Evolutionary conservation across 2,329 filamentous ascomycete species (phyloP).

Genomic region (Trichoderma hamatum): DNA sequence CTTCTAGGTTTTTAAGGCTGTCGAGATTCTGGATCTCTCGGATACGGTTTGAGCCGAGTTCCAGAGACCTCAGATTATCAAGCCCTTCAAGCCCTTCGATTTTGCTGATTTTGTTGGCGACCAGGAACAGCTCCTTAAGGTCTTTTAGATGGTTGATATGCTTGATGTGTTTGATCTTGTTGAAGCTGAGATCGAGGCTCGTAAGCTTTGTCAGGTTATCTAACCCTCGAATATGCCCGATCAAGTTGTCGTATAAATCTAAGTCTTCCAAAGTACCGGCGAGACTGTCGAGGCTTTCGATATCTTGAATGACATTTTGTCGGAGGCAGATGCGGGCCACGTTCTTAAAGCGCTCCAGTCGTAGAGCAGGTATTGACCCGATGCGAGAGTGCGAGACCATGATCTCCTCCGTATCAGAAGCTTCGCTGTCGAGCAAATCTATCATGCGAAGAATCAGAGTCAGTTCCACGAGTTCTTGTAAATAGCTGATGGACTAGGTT

Average conservation of each 20-base stretch:
- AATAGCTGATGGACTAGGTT: neutral
- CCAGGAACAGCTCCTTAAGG: slow-evolving; percentile 84
- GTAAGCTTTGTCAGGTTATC: slow-evolving; percentile 76
- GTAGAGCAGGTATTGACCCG: slow-evolving; percentile 73
- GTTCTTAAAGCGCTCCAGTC: slow-evolving; percentile 80
- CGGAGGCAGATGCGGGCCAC: slow-evolving; percentile 82
- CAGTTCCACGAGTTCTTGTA: neutral
- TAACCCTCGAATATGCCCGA: slow-evolving; percentile 81
- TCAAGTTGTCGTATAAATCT: slow-evolving; percentile 95
- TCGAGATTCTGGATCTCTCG: slow-evolving; percentile 86
- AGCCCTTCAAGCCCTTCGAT: slow-evolving; percentile 85
- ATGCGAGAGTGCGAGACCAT: slow-evolving; percentile 88
- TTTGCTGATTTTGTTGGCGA: slow-evolving; percentile 88
- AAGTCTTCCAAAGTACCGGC: slow-evolving; percentile 75
- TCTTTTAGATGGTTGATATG: slow-evolving; percentile 76
- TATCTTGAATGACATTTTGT: slow-evolving; percentile 83
- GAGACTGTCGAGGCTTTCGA: slow-evolving; percentile 72
- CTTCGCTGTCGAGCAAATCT: slow-evolving; percentile 66
- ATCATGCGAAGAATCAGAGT: neutral
- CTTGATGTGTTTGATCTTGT: slow-evolving; percentile 99
- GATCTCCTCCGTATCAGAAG: slow-evolving; percentile 71
- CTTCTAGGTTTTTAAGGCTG: slow-evolving; percentile 73
- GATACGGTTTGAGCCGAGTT: slow-evolving; percentile 91
- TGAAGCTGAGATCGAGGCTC: slow-evolving; percentile 90
- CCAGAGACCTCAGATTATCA: slow-evolving; percentile 75